Conservation (phyloP, 106 monocot genomes). For the Allium fistulosum region DNA sequence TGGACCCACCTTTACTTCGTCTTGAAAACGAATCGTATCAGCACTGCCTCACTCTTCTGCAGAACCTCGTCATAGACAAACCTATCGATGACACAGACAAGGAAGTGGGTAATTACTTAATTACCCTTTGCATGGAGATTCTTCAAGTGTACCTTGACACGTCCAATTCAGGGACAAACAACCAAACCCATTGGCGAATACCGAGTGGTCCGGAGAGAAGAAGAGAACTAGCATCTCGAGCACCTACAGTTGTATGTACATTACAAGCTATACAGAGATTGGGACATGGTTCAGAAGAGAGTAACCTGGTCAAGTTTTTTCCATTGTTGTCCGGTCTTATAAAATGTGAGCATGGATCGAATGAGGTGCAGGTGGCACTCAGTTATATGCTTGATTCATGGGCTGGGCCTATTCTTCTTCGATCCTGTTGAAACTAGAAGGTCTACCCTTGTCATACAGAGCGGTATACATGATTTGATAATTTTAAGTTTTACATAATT, state of each 20-base stretch:
- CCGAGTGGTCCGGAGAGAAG: conserved; percentile 75
- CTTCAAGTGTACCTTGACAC: conserved; percentile 66
- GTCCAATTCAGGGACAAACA: conserved; percentile 30
- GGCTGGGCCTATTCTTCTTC: conserved; percentile 79
- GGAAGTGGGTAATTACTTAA: conserved; percentile 36
- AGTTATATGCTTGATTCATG: conserved; percentile 61
- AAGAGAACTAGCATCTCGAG: conserved; percentile 78
- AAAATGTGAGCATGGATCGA: conserved; percentile 90
- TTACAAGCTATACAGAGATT: conserved; percentile 73
- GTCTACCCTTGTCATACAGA: neutral
- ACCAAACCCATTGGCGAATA: conserved; percentile 38
- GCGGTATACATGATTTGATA: no score
- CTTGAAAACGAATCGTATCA: conserved; percentile 94
- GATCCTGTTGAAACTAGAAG: conserved; percentile 41
- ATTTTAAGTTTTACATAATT: no score
- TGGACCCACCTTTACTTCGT: conserved; percentile 88
- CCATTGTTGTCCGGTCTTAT: conserved; percentile 68
- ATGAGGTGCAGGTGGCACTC: conserved; percentile 76
- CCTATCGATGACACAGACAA: conserved; percentile 14
- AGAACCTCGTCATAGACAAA: conserved; percentile 44
- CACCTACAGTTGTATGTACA: conserved; percentile 74
- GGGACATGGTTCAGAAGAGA: conserved; percentile 51
- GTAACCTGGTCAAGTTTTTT: conserved; percentile 60
- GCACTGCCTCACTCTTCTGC: conserved; percentile 68
- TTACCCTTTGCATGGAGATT: conserved; percentile 72